Evolutionary conservation across 306 rosid genomes (phyloP).

Genomic region (Malus sieversii): DNA sequence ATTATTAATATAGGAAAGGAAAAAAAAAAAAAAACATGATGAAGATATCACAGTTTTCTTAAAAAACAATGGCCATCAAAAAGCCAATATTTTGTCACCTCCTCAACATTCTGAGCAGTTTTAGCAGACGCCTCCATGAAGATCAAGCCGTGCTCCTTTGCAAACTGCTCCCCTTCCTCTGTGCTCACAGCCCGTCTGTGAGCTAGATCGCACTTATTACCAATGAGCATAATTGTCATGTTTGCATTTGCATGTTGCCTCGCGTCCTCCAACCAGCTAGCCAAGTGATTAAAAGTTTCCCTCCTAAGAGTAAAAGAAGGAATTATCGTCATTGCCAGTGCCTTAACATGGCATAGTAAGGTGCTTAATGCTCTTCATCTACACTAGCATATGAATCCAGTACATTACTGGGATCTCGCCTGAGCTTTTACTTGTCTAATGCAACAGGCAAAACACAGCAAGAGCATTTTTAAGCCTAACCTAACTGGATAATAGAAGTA

Average conservation of each 20-base stretch:
- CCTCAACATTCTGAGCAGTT: slow-evolving; percentile 97
- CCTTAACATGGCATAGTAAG: background rate
- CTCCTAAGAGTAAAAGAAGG: slow-evolving; percentile 48
- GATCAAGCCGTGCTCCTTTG: slow-evolving; percentile 91
- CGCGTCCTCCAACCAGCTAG: slow-evolving; percentile 99
- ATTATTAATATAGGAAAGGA: background rate
- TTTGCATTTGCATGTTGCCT: slow-evolving; percentile 98
- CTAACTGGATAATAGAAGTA: slow-evolving; percentile 1
- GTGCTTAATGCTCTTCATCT: background rate
- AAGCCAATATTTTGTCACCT: slow-evolving; percentile 38
- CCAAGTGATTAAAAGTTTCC: slow-evolving; percentile 96
- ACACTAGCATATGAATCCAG: background rate
- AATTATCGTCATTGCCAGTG: slow-evolving; percentile 3
- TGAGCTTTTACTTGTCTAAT: background rate
- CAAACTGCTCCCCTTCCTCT: slow-evolving; percentile 98
- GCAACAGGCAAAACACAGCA: background rate
- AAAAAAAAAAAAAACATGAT: background rate
- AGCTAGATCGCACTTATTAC: slow-evolving; percentile 93
- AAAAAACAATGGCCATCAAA: background rate
- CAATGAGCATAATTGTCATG: slow-evolving; percentile 94
- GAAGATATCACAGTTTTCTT: background rate
- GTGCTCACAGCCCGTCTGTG: slow-evolving; percentile 99
- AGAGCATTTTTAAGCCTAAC: background rate
- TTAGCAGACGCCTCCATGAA: slow-evolving; percentile 98
- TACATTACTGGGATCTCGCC: background rate